Evolutionary conservation across 306 rosid species (phyloP).

Genomic region (Urtica urens): DNA sequence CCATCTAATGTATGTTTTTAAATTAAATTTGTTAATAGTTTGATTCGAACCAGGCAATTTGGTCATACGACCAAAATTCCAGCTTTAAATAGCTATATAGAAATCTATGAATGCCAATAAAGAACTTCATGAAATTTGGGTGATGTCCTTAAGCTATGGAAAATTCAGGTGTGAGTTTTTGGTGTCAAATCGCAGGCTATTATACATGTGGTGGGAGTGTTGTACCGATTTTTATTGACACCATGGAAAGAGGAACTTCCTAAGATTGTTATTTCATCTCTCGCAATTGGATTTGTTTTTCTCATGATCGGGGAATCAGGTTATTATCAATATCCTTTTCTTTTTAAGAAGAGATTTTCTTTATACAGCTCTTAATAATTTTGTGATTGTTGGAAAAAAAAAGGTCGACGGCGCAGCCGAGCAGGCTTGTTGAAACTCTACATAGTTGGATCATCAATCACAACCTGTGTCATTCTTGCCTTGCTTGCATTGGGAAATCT

Average conservation of each 20-base stretch:
- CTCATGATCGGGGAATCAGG: constrained; percentile 52
- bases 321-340: constrained; percentile 18
- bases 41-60: too few species aligned
- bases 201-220: constrained; percentile 35
- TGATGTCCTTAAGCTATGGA: too few species aligned
- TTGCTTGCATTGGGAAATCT: constrained; percentile 33
- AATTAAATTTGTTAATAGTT: too few species aligned
- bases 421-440: constrained; percentile 40
- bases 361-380: background rate
- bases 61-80: too few species aligned
- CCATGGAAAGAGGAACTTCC: constrained; percentile 25
- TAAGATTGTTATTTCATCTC: constrained; percentile 36
- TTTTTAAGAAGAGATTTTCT: background rate
- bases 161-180: too few species aligned
- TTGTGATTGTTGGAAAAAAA: constrained; percentile 2
- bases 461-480: constrained; percentile 25
- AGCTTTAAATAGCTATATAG: too few species aligned
- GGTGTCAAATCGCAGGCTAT: constrained; percentile 40
- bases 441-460: constrained; percentile 32
- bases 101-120: too few species aligned
- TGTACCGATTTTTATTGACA: constrained; percentile 28
- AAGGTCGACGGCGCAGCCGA: constrained; percentile 68
- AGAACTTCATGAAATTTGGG: too few species aligned
- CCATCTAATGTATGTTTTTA: too few species aligned
- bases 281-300: constrained; percentile 32